phyloP scores from a whole-genome alignment of 352 stramenopile species.

The Saprolegnia parasitica region DNA sequence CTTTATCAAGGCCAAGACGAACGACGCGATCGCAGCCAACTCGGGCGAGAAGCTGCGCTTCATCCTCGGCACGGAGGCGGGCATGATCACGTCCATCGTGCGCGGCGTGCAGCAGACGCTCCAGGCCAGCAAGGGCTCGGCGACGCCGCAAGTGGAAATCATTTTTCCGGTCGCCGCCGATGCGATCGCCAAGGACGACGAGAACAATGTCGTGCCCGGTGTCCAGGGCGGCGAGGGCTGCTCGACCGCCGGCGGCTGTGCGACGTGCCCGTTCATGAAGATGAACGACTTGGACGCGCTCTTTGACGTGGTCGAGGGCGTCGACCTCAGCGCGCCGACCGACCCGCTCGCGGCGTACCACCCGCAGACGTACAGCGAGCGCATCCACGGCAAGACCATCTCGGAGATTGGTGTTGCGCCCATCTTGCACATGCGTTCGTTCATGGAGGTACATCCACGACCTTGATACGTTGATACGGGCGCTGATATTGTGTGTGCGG shows the following conservation, averaged over 20 bases:
- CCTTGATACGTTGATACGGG: background rate
- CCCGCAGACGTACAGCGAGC: conserved; percentile 87
- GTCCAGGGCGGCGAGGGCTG: conserved; percentile 93
- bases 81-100: conserved; percentile 98
- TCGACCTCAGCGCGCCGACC: conserved; percentile 34
- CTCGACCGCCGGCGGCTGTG: conserved; percentile 94
- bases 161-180: conserved; percentile 96
- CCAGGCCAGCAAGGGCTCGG: conserved; percentile 37
- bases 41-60: conserved; percentile 85
- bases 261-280: conserved; percentile 98
- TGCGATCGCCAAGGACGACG: conserved; percentile 76
- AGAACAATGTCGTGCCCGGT: conserved; percentile 81
- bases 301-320: conserved; percentile 83
- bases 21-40: conserved; percentile 63
- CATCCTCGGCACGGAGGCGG: conserved; percentile 94
- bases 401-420: conserved; percentile 90
- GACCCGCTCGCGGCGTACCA: conserved; percentile 86
- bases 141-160: conserved; percentile 91
- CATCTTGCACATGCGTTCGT: conserved; percentile 96
- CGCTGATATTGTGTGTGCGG: background rate
- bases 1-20: conserved; percentile 95
- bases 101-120: conserved; percentile 86
- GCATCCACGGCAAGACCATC: conserved; percentile 86
- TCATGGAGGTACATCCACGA: conserved; percentile 74
- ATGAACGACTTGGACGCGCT: conserved; percentile 98